Percentiles rank a stretch among this genome's conserved stretches.
Conservation (phyloP, 495 filamentous ascomycete genomes). For the Trypethelium eluteriae region DNA sequence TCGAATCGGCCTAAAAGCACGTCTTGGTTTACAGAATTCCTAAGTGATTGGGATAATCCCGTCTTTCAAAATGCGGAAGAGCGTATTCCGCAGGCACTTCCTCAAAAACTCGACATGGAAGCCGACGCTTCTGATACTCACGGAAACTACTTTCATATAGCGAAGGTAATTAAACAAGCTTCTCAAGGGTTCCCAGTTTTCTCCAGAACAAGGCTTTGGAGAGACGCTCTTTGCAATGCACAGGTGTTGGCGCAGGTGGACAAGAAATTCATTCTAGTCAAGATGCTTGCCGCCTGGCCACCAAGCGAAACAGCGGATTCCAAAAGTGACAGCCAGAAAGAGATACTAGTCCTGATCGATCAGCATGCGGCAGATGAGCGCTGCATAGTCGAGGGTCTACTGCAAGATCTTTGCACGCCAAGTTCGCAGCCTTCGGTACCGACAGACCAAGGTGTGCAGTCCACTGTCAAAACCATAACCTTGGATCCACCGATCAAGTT, state of each 20-base stretch:
- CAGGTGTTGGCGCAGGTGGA: constrained; percentile 77
- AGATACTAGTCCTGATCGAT: constrained; percentile 69
- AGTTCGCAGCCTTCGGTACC: neutral
- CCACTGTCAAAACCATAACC: constrained; percentile 23
- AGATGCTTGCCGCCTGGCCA: constrained; percentile 34
- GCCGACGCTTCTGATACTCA: neutral
- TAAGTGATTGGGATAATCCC: constrained; percentile 55
- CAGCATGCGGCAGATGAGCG: constrained; percentile 95
- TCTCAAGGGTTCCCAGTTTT: neutral
- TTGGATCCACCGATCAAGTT: constrained; percentile 53
- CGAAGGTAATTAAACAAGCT: neutral
- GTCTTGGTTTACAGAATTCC: constrained; percentile 37
- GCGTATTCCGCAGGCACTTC: constrained; percentile 39
- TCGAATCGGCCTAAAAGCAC: neutral
- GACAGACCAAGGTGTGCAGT: constrained; percentile 23
- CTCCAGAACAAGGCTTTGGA: constrained; percentile 50
- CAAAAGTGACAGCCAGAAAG: neutral
- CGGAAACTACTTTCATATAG: neutral
- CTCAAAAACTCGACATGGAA: neutral
- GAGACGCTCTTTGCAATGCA: constrained; percentile 52
- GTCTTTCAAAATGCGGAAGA: constrained; percentile 48
- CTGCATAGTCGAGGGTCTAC: constrained; percentile 66
- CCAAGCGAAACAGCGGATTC: neutral
- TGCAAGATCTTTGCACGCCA: constrained; percentile 44
- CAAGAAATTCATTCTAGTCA: constrained; percentile 76